These are phyloP conservation scores for Pseudogymnoascus sp. DNA, from an alignment of 2,329 filamentous ascomycete genomes.

Conservation along the genomic window DNA sequence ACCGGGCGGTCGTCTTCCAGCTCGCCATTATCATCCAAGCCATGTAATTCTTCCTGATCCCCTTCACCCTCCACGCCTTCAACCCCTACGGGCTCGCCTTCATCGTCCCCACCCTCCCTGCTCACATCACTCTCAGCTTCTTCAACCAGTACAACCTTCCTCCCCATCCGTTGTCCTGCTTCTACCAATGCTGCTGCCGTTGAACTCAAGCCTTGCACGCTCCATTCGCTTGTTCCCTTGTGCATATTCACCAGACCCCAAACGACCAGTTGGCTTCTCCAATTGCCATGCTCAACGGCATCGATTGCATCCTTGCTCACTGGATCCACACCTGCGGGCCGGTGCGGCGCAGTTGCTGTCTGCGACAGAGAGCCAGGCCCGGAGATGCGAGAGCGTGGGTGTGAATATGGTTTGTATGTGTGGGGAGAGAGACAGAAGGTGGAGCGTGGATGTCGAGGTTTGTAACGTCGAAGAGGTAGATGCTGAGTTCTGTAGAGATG, in stretches of 20 bases:
- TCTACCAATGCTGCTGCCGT: slow-evolving; percentile 60
- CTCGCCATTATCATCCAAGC: slow-evolving; percentile 25
- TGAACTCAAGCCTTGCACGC: slow-evolving; percentile 62
- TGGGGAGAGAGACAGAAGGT: slow-evolving; percentile 60
- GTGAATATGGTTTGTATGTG: slow-evolving; percentile 67
- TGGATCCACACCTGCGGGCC: slow-evolving; percentile 17
- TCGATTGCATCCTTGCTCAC: background rate
- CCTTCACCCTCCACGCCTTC: slow-evolving; percentile 29
- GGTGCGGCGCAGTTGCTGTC: slow-evolving; percentile 31
- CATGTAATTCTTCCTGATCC: slow-evolving; percentile 16
- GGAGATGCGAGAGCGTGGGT: slow-evolving; percentile 68
- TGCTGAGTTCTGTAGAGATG: slow-evolving; percentile 48
- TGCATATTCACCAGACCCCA: slow-evolving; percentile 63
- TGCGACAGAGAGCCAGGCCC: slow-evolving; percentile 61
- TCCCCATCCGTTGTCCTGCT: slow-evolving; percentile 41
- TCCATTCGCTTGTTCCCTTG: slow-evolving; percentile 64
- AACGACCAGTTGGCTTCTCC: slow-evolving; percentile 45
- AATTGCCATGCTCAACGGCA: slow-evolving; percentile 30
- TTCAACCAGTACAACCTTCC: slow-evolving; percentile 44
- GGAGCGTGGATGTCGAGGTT: slow-evolving; percentile 54
- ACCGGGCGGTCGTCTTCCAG: slow-evolving; percentile 26
- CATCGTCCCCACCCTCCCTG: slow-evolving; percentile 21
- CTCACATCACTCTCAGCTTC: slow-evolving; percentile 18
- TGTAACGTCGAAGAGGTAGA: slow-evolving; percentile 16
- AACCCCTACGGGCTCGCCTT: slow-evolving; percentile 33